Evolutionary conservation across 1,139 yeast species (phyloP).

Genomic region (Sugiyamaella pinicola): DNA sequence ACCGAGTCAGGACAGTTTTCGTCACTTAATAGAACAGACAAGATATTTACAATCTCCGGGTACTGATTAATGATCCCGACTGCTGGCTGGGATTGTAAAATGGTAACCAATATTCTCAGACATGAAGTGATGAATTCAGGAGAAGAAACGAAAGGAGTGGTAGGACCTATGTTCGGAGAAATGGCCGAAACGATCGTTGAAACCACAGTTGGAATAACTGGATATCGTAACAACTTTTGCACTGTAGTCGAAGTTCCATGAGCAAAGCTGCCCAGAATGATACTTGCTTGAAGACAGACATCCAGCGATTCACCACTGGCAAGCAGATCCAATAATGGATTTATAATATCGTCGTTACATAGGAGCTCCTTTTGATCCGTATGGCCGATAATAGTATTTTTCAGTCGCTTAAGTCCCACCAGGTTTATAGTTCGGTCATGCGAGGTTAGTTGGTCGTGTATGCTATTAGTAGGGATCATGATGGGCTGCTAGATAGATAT

Average conservation of each 20-base stretch:
- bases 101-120: conserved; percentile 35
- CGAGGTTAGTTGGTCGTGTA: conserved; percentile 21
- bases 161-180: conserved; percentile 9
- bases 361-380: conserved; percentile 38
- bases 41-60: conserved; percentile 32
- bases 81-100: conserved; percentile 32
- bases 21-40: conserved; percentile 29
- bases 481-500: neutral
- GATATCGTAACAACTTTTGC: conserved; percentile 29
- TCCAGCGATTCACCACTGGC: conserved; percentile 26
- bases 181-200: conserved; percentile 20
- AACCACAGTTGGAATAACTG: conserved; percentile 31
- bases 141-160: conserved; percentile 5
- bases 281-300: conserved; percentile 37
- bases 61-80: conserved; percentile 29
- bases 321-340: conserved; percentile 35
- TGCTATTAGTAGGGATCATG: conserved; percentile 18
- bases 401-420: conserved; percentile 34
- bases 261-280: conserved; percentile 41
- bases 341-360: conserved; percentile 34
- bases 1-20: conserved; percentile 25
- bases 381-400: conserved; percentile 44
- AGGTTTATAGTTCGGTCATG: conserved; percentile 26
- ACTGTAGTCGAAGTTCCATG: conserved; percentile 36
- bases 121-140: conserved; percentile 32